Evolutionary conservation across 257 asterid genomes (phyloP).

Genomic region (Mitragyna speciosa): DNA sequence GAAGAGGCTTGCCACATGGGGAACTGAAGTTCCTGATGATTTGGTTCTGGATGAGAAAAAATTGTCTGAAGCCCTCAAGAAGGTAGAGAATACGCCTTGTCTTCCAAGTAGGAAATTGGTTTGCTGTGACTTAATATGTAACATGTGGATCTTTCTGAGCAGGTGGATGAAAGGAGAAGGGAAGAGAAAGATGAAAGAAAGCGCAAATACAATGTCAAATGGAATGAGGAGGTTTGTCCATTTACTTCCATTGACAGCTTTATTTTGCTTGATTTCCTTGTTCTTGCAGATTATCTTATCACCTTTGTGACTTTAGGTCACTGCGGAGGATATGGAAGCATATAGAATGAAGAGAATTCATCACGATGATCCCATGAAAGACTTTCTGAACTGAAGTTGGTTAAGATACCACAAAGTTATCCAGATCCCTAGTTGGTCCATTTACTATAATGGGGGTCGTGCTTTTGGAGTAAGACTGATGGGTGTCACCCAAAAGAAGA

Average conservation of each 20-base stretch:
- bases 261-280: not conserved
- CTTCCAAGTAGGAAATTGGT: not conserved
- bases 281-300: conserved; percentile 11
- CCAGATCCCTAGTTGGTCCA: not conserved
- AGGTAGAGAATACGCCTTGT: conserved; percentile 40
- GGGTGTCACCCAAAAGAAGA: not conserved
- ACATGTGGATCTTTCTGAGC: conserved; percentile 6
- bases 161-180: conserved; percentile 84
- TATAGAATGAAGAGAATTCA: conserved; percentile 78
- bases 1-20: conserved; percentile 82
- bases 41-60: conserved; percentile 66
- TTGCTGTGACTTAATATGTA: not conserved
- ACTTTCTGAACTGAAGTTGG: conserved; percentile 48
- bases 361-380: conserved; percentile 86
- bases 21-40: conserved; percentile 87
- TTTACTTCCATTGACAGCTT: not conserved
- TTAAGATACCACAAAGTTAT: not conserved
- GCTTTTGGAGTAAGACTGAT: not conserved
- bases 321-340: conserved; percentile 79
- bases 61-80: conserved; percentile 65
- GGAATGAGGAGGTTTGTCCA: conserved; percentile 76
- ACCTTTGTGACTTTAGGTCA: conserved; percentile 43
- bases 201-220: conserved; percentile 83
- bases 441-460: not conserved
- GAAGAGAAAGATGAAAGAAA: conserved; percentile 89